These are phyloP conservation scores for Penicillium nucicola DNA, from an alignment of 495 filamentous ascomycete species.

Conservation along the genomic window DNA sequence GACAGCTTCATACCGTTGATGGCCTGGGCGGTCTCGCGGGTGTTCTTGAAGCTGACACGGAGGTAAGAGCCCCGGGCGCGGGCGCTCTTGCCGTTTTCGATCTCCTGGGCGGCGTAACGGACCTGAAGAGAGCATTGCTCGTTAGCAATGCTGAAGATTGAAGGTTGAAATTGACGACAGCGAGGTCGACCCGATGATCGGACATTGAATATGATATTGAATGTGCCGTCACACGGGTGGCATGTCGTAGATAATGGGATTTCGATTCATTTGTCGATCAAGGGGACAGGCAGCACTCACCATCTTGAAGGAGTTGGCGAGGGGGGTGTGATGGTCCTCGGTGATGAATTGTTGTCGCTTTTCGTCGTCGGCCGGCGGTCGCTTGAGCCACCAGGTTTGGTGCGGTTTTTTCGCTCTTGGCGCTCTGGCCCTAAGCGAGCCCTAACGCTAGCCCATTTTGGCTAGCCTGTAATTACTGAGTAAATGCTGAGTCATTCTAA, in stretches of 20 bases:
- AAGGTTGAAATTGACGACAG: conserved; percentile 5
- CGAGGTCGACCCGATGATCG: conserved; percentile 5
- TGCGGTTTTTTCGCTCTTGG: conserved; percentile 48
- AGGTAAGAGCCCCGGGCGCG: conserved; percentile 97
- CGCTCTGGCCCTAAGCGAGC: conserved; percentile 46
- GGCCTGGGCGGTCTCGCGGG: conserved; percentile 96
- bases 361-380: conserved; percentile 41
- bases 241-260: conserved; percentile 6
- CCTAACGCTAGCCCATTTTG: conserved; percentile 38
- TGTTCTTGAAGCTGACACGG: conserved; percentile 99
- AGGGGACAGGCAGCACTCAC: conserved; percentile 39
- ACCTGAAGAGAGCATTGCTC: conserved; percentile 57
- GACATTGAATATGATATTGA: conserved; percentile 1
- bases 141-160: conserved; percentile 28
- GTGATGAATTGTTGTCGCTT: conserved; percentile 46
- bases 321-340: conserved; percentile 45
- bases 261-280: conserved; percentile 8
- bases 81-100: conserved; percentile 87
- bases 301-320: conserved; percentile 55
- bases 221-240: conserved; percentile 3
- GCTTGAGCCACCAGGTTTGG: conserved; percentile 31
- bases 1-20: conserved; percentile 99
- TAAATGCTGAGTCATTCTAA: neutral
- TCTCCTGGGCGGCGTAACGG: conserved; percentile 93
- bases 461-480: neutral